Evolutionary conservation across 2,329 filamentous ascomycete genomes (phyloP).

Genomic region (Xylariaceae sp.): DNA sequence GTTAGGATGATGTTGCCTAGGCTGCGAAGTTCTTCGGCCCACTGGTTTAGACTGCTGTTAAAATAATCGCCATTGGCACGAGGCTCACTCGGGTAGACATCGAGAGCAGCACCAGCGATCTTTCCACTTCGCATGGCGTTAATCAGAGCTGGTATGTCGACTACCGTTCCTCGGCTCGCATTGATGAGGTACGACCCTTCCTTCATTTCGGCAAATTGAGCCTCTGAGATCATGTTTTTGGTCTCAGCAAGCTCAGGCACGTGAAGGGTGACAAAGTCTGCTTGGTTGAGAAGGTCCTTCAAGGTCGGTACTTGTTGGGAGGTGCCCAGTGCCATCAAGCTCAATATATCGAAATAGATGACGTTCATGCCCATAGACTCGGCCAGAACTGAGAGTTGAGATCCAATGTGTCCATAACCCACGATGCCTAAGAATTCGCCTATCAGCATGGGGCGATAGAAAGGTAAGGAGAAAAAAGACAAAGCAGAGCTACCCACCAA

Average conservation of each 20-base stretch:
- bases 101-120: conserved; percentile 88
- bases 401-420: conserved; percentile 95
- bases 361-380: conserved; percentile 98
- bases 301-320: conserved; percentile 76
- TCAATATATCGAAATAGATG: conserved; percentile 93
- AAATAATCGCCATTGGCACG: conserved; percentile 95
- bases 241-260: conserved; percentile 93
- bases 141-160: conserved; percentile 89
- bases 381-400: conserved; percentile 88
- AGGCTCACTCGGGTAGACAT: conserved; percentile 93
- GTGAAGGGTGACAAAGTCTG: conserved; percentile 92
- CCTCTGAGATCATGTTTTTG: conserved; percentile 78
- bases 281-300: conserved; percentile 65
- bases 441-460: conserved; percentile 1
- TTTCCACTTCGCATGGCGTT: conserved; percentile 80
- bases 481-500: conserved; percentile 50
- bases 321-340: conserved; percentile 89
- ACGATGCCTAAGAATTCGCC: conserved; percentile 61
- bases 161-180: conserved; percentile 85
- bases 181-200: conserved; percentile 91
- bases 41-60: conserved; percentile 72
- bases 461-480: background rate
- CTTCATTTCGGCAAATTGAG: conserved; percentile 85
- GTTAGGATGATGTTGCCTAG: conserved; percentile 93
- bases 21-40: conserved; percentile 76